Percentiles rank a stretch among this genome's conserved stretches.
phyloP scores from a whole-genome alignment of 805 yeast species.

The Wickerhamomyces queroliae region DNA sequence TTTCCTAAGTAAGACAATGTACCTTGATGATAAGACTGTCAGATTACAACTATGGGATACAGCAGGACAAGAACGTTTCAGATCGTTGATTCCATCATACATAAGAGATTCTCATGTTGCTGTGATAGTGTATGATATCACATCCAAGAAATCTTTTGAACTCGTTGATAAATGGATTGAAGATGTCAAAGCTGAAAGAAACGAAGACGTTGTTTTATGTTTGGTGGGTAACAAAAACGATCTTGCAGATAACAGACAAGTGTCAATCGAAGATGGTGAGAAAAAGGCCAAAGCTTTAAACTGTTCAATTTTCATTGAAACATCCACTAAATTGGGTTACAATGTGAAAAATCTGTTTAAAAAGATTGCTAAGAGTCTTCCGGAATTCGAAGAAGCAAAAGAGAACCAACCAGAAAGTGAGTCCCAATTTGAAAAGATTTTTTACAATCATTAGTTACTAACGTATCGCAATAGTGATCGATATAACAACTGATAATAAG shows the following conservation, averaged over 20 bases:
- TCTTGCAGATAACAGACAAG: constrained; percentile 73
- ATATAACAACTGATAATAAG: constrained; percentile 17
- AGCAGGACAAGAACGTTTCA: constrained; percentile 94
- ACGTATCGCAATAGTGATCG: constrained; percentile 19
- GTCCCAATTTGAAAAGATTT: not conserved
- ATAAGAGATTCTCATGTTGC: constrained; percentile 98
- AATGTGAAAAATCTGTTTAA: constrained; percentile 88
- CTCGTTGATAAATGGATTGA: constrained; percentile 89
- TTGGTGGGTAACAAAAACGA: constrained; percentile 92
- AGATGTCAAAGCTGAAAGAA: constrained; percentile 91
- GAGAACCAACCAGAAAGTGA: constrained; percentile 18
- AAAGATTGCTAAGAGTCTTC: constrained; percentile 84
- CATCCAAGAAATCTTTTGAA: constrained; percentile 78
- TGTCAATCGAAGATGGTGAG: constrained; percentile 81
- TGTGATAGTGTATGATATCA: constrained; percentile 90
- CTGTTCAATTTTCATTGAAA: constrained; percentile 81
- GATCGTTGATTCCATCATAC: constrained; percentile 91
- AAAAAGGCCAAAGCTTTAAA: constrained; percentile 63
- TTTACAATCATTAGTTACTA: constrained; percentile 5
- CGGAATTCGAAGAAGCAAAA: constrained; percentile 56
- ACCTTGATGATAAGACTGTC: constrained; percentile 91
- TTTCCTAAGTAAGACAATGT: constrained; percentile 90
- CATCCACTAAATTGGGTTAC: constrained; percentile 92
- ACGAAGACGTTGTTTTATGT: constrained; percentile 82
- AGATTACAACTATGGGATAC: constrained; percentile 97